A percentile compares a stretch with the other conserved stretches of the same genome.
These are phyloP conservation scores for Juncus effusus DNA, from an alignment of 176 grass and related monocot species.

Conservation along the genomic window DNA sequence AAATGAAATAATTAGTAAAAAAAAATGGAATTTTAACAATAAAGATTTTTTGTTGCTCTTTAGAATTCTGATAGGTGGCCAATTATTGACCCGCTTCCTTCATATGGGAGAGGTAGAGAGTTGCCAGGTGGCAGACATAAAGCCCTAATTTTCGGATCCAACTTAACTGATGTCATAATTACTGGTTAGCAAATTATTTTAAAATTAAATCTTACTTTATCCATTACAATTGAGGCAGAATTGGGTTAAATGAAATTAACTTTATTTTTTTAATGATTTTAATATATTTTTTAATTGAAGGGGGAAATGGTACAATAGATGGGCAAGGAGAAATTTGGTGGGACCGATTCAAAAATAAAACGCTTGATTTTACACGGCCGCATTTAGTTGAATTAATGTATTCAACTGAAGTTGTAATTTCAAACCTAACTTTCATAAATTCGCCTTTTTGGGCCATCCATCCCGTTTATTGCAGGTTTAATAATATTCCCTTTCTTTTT, in stretches of 20 bases:
- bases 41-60: constrained; percentile 13
- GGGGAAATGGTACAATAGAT: constrained; percentile 88
- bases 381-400: constrained; percentile 92
- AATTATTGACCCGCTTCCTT: constrained; percentile 76
- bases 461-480: constrained; percentile 93
- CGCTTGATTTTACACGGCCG: constrained; percentile 76
- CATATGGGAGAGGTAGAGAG: constrained; percentile 85
- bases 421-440: constrained; percentile 84
- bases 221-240: neutral
- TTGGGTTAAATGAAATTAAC: neutral
- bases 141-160: constrained; percentile 81
- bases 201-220: neutral
- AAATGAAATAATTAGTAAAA: neutral
- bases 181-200: constrained; percentile 50
- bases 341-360: constrained; percentile 62
- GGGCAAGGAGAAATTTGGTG: constrained; percentile 92
- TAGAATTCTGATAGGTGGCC: constrained; percentile 75
- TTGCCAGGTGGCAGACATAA: constrained; percentile 79
- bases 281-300: constrained; percentile 32
- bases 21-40: neutral
- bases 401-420: constrained; percentile 75
- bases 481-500: neutral
- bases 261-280: too few species aligned
- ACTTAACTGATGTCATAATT: constrained; percentile 85
- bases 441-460: constrained; percentile 97